phyloP scores from a whole-genome alignment of 495 filamentous ascomycete species.

The Collariella sp. region DNA sequence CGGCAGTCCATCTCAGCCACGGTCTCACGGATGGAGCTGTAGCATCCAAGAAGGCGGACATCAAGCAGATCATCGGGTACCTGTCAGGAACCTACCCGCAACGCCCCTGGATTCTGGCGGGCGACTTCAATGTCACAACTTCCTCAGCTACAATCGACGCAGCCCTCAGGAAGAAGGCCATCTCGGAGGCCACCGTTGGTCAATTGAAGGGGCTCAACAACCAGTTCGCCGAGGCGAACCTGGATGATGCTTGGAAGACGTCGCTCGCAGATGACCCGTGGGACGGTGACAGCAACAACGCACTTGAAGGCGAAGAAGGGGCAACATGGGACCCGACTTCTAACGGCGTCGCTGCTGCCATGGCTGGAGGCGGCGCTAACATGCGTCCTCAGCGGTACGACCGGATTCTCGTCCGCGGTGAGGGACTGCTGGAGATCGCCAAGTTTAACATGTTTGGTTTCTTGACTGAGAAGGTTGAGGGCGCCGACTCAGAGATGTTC shows the following conservation, averaged over 20 bases:
- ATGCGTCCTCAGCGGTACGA: conserved; percentile 52
- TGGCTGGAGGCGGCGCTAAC: conserved; percentile 29
- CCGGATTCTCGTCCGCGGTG: conserved; percentile 41
- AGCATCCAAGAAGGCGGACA: conserved; percentile 40
- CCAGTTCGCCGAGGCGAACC: conserved; percentile 23
- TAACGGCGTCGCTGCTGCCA: conserved; percentile 43
- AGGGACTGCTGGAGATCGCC: conserved; percentile 26
- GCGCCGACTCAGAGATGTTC: conserved; percentile 15
- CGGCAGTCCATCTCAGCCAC: conserved; percentile 45
- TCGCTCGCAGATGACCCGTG: conserved; percentile 1
- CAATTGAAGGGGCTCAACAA: conserved; percentile 29
- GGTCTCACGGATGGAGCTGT: conserved; percentile 47
- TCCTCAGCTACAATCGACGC: conserved; percentile 42
- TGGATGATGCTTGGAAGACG: conserved; percentile 38
- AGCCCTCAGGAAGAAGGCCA: conserved; percentile 36
- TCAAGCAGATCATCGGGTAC: conserved; percentile 37
- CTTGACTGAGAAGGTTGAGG: conserved; percentile 12
- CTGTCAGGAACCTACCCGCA: conserved; percentile 26
- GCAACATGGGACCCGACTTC: conserved; percentile 47
- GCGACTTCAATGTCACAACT: conserved; percentile 51
- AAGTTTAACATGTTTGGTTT: conserved; percentile 45
- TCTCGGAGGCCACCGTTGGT: conserved; percentile 31
- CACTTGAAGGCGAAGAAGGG: conserved; percentile 44
- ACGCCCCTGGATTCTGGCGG: conserved; percentile 45
- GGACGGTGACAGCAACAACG: conserved; percentile 9